Percentiles rank a stretch among this genome's conserved stretches.
Conservation (phyloP, 2,329 filamentous ascomycete species). For the Aspergillus piperis region DNA sequence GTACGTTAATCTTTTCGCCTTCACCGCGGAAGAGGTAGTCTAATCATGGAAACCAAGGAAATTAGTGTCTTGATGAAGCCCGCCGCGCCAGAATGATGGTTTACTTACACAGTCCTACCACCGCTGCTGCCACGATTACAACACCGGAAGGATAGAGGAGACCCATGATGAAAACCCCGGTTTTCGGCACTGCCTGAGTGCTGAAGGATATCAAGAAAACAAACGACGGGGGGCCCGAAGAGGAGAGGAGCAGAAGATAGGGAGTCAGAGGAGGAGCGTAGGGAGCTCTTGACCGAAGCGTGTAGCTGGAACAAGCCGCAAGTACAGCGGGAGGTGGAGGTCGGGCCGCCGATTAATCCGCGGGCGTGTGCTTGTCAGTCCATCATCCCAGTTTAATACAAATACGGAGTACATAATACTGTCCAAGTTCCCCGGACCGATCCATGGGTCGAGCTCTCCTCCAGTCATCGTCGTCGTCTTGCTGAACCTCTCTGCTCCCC, state of each 20-base stretch:
- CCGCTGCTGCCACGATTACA: conserved; percentile 65
- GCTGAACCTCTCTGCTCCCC: conserved; percentile 6
- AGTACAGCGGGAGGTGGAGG: conserved; percentile 13
- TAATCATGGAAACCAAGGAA: conserved; percentile 42
- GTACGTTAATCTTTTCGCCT: conserved; percentile 92
- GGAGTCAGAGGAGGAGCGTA: conserved; percentile 11
- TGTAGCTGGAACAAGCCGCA: conserved; percentile 15
- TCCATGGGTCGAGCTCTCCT: conserved; percentile 24
- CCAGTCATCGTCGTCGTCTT: conserved; percentile 9
- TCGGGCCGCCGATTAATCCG: conserved; percentile 37
- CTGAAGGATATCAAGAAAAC: conserved; percentile 21
- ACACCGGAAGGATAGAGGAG: conserved; percentile 70
- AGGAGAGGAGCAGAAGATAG: conserved; percentile 13
- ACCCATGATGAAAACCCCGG: conserved; percentile 60
- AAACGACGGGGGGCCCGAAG: conserved; percentile 22
- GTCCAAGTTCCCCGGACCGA: conserved; percentile 28
- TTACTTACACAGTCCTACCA: conserved; percentile 76
- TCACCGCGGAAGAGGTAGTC: conserved; percentile 98
- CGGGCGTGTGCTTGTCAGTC: conserved; percentile 14
- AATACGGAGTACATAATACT: conserved; percentile 1
- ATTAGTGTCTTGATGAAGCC: conserved; percentile 19
- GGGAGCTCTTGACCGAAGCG: conserved; percentile 19
- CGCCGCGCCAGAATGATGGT: conserved; percentile 10
- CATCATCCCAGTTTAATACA: conserved; percentile 7
- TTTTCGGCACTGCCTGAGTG: conserved; percentile 16